A percentile compares a stretch with the other conserved stretches of the same genome.
These are phyloP conservation scores for Jimgerdemannia flammicorona DNA, from an alignment of 192 early-diverging fungal species.

Conservation along the genomic window DNA sequence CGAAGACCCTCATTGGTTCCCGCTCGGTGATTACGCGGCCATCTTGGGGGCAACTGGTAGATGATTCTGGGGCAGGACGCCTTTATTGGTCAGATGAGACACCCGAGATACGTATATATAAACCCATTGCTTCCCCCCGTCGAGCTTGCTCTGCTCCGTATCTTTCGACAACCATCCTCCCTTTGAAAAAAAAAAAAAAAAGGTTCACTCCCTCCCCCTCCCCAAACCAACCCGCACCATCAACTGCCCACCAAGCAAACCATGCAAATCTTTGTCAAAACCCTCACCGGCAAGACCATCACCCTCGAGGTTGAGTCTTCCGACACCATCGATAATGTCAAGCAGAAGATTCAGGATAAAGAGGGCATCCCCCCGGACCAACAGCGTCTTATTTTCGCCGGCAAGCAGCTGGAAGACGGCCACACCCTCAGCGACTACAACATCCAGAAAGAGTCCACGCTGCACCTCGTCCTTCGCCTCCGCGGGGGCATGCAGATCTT, in stretches of 20 bases:
- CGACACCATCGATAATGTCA: no score
- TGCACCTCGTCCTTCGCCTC: constrained; percentile 70
- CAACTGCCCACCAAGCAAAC: constrained; percentile 75
- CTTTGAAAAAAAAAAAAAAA: neutral
- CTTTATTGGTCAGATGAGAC: neutral
- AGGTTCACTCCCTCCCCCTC: no score
- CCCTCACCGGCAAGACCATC: no score
- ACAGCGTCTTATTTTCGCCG: no score
- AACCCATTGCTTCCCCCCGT: neutral
- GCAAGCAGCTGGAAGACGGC: no score
- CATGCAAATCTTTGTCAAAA: no score
- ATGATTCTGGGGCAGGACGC: neutral
- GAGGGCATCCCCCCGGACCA: no score
- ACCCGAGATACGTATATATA: neutral
- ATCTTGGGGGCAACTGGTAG: neutral
- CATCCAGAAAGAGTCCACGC: constrained; percentile 75
- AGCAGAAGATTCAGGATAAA: no score
- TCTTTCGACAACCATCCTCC: neutral
- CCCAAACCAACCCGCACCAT: constrained; percentile 48
- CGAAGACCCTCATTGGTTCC: neutral
- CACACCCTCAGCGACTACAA: constrained; percentile 71
- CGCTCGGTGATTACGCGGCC: neutral
- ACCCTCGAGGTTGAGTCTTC: no score
- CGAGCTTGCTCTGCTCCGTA: neutral
- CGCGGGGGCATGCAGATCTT: constrained; percentile 72